Evolutionary conservation across 441 rosid genomes (phyloP), one percentile per base, ranked within the genome.

Genomic region (Gossypium lobatum): DNA sequence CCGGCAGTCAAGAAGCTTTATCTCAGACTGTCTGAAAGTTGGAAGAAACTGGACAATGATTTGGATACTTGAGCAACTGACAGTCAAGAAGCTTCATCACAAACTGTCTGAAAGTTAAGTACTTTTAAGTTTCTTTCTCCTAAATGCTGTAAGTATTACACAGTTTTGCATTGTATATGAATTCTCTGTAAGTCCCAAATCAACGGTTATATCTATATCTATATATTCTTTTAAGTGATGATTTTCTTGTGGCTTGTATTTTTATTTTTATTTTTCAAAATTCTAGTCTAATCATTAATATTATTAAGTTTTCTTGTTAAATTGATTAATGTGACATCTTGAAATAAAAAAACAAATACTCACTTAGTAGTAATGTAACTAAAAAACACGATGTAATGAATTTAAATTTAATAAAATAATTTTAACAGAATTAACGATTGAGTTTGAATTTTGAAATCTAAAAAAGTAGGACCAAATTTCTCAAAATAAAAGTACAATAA

Each of bases 1-100:
- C 87, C 6, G 88, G 70, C 69, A 75, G 70, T 21, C 77, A 59
- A 73, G 82, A 84, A 78, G 87, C 83, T 52, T 0, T 83, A 45
- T 77, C 86, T 0, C 76, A 74, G 74, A 63, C 87, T 21, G 53
- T 46, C 54, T 72, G 73, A 63, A 53, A 23, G 53, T 67, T 61
- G 57, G 57, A 87, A 82, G 72, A 87, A 77, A 73, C 79, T 88
- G 0, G 82, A 83, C 64, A 39, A 74, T 0, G 77, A 62, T 62
- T 72, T 73, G 2, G 82, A 78, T 71, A 28, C 79, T 10, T 60
- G 78, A 1, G 81, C 80, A 25, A 76, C 86, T 10, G 88, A 70
- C 64, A 76, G 70, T 31, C 74, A 50, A 73, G 81, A 84, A 76
- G 88, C 84, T 53, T 1, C 81, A 46, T 77, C 87, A 0, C 76